phyloP scores from a whole-genome alignment of 2,329 filamentous ascomycete species.

The Atkinsonella hypoxylon region DNA sequence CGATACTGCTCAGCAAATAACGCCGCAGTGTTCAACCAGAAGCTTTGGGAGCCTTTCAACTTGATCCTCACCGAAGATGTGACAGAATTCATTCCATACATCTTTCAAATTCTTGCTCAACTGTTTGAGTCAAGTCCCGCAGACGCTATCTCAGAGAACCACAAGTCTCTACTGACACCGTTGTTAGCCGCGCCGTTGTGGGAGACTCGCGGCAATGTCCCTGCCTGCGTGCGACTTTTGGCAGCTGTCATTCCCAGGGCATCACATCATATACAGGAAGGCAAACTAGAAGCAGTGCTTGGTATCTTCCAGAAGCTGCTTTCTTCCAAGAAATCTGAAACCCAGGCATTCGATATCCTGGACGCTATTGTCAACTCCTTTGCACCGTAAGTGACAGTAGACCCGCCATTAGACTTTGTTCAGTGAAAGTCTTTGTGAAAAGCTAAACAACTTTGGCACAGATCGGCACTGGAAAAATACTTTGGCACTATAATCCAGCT shows the following conservation, averaged over 20 bases:
- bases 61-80: conserved; percentile 71
- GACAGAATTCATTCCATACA: conserved; percentile 91
- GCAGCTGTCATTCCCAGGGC: conserved; percentile 74
- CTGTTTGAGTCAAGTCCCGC: conserved; percentile 77
- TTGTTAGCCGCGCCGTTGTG: conserved; percentile 74
- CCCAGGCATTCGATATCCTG: conserved; percentile 78
- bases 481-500: conserved; percentile 71
- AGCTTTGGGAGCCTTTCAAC: conserved; percentile 74
- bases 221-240: conserved; percentile 75
- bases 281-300: conserved; percentile 77
- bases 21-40: conserved; percentile 63
- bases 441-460: conserved; percentile 17
- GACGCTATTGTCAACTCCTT: conserved; percentile 68
- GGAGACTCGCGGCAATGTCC: conserved; percentile 88
- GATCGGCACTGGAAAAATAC: conserved; percentile 57
- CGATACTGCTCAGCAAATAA: conserved; percentile 51
- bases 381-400: conserved; percentile 45
- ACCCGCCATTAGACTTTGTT: not conserved
- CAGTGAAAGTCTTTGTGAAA: too few relatives aligned
- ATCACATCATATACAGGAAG: conserved; percentile 57
- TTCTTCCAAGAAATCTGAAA: conserved; percentile 69
- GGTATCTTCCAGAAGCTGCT: conserved; percentile 92
- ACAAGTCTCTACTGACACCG: conserved; percentile 65
- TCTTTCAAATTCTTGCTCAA: conserved; percentile 90
- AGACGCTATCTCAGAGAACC: conserved; percentile 67